These are phyloP conservation scores for Boehmeria nivea DNA, from an alignment of 306 rosid species.

Conservation along the genomic window DNA sequence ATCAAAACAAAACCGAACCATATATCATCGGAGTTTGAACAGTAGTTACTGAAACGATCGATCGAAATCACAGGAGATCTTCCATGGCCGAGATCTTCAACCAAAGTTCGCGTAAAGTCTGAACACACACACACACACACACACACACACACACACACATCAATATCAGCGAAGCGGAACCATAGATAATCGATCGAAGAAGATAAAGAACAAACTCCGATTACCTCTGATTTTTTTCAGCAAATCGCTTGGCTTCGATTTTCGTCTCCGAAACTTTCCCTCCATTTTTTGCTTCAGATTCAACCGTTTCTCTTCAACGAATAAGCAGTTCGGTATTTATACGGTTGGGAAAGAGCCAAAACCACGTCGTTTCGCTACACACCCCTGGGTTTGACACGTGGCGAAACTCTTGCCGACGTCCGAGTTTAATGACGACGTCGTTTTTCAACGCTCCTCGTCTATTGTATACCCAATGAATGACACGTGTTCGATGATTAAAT, in stretches of 20 bases:
- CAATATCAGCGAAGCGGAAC: not conserved
- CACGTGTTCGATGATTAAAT: not conserved
- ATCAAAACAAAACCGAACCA: conserved; percentile 38
- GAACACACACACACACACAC: no score
- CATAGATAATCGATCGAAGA: not conserved
- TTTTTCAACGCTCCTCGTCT: no score
- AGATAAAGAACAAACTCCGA: not conserved
- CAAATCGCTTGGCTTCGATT: conserved; percentile 26
- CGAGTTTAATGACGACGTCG: no score
- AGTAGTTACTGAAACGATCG: conserved; percentile 61
- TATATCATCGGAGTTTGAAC: conserved; percentile 33
- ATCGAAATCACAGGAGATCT: conserved; percentile 52
- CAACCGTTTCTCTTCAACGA: not conserved
- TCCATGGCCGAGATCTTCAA: conserved; percentile 44
- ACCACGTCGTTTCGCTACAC: not conserved
- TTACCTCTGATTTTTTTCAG: conserved; percentile 63
- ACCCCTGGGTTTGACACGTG: not conserved
- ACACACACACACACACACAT: no score
- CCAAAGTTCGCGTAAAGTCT: conserved; percentile 55
- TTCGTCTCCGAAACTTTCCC: conserved; percentile 41
- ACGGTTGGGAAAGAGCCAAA: not conserved
- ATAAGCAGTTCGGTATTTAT: not conserved
- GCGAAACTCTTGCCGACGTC: not conserved
- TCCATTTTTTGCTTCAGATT: conserved; percentile 32
- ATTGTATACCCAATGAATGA: no score